Conservation (phyloP, 176 grass and related monocot species). For the Hsuehochloa calcarea region DNA sequence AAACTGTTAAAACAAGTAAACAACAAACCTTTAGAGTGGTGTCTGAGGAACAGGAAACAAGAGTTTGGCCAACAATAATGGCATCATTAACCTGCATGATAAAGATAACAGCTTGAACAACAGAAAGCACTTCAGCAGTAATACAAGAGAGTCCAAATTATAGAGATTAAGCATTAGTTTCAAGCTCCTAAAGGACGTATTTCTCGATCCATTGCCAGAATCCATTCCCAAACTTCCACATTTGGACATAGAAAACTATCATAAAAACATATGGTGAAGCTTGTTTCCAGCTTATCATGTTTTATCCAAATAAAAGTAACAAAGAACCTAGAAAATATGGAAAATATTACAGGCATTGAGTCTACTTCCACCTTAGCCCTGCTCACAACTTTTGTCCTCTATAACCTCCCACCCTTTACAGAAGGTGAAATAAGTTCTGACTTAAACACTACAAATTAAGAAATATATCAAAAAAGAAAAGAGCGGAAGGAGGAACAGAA, state of each 20-base stretch:
- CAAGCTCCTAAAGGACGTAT: neutral
- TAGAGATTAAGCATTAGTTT: neutral
- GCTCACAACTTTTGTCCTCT: neutral
- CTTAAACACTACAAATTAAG: neutral
- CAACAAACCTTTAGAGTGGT: slow-evolving; percentile 86
- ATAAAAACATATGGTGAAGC: neutral
- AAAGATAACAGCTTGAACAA: slow-evolving; percentile 13
- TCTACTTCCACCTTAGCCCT: neutral
- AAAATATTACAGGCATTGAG: neutral
- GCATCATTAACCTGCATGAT: slow-evolving; percentile 91
- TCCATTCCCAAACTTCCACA: neutral
- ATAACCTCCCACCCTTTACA: neutral
- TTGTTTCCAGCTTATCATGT: neutral
- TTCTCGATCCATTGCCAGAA: slow-evolving; percentile 6
- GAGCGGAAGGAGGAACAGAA: neutral
- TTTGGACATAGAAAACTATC: neutral
- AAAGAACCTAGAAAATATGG: neutral
- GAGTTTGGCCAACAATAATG: slow-evolving; percentile 71
- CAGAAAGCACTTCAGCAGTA: neutral
- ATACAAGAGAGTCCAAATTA: slow-evolving; percentile 12
- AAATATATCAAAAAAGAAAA: neutral
- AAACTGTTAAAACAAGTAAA: neutral
- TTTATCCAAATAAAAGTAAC: slow-evolving; percentile 12
- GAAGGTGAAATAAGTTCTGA: neutral
- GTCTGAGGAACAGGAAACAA: slow-evolving; percentile 98